Evolutionary conservation across 2,329 filamentous ascomycete species (phyloP).

Genomic region (Paramyrothecium roridum): DNA sequence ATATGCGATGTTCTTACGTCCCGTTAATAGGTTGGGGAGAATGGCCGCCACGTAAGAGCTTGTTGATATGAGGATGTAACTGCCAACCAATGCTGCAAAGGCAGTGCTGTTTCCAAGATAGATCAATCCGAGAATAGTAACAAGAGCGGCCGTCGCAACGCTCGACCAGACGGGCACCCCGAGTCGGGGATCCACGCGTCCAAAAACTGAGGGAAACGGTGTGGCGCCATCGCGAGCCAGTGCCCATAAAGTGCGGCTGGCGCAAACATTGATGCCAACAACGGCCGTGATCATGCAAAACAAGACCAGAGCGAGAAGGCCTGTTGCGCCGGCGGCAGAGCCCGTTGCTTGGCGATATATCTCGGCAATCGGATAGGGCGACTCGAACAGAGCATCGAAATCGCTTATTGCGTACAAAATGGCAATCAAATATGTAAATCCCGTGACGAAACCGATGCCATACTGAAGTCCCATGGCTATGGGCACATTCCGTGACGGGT

Average conservation of each 20-base stretch:
- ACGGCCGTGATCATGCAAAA: conserved; percentile 32
- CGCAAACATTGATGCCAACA: conserved; percentile 33
- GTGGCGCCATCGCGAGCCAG: conserved; percentile 36
- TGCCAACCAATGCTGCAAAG: conserved; percentile 63
- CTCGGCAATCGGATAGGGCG: conserved; percentile 60
- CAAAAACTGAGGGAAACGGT: conserved; percentile 24
- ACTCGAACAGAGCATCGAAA: conserved; percentile 44
- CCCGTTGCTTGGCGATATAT: conserved; percentile 62
- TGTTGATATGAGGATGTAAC: conserved; percentile 33
- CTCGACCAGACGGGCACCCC: conserved; percentile 44
- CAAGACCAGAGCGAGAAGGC: conserved; percentile 40
- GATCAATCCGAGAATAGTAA: conserved; percentile 57
- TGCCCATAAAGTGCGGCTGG: conserved; percentile 36
- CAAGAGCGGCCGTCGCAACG: conserved; percentile 36
- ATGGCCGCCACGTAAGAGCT: conserved; percentile 58
- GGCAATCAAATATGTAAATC: conserved; percentile 48
- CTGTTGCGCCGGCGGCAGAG: conserved; percentile 45
- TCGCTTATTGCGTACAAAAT: conserved; percentile 59
- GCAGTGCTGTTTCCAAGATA: conserved; percentile 65
- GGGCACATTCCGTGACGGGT: conserved; percentile 49
- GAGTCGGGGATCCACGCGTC: conserved; percentile 22
- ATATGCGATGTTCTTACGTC: conserved; percentile 32
- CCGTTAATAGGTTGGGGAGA: conserved; percentile 50
- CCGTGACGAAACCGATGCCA: conserved; percentile 46
- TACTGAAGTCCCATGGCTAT: conserved; percentile 50